A percentile compares a stretch with the other conserved stretches of the same genome.
Evolutionary conservation across 805 yeast genomes (phyloP).

Genomic region (Candida rishiriensis): DNA sequence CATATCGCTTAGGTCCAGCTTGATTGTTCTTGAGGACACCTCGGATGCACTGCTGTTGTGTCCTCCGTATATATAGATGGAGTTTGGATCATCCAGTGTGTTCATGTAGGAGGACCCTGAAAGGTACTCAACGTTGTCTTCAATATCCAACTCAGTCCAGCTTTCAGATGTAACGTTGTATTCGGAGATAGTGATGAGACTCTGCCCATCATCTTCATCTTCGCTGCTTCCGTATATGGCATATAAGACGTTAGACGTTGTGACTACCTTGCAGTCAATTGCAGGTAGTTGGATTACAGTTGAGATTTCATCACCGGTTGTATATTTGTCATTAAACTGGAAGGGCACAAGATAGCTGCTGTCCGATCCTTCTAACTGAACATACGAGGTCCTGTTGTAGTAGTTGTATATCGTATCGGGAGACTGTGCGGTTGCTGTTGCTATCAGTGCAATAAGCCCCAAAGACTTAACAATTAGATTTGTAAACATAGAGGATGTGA

Average conservation of each 20-base stretch:
- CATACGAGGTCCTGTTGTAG: slow-evolving; percentile 26
- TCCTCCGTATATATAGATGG: slow-evolving; percentile 57
- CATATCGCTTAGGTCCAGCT: slow-evolving; percentile 34
- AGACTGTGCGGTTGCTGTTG: slow-evolving; percentile 1
- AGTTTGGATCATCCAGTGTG: slow-evolving; percentile 32
- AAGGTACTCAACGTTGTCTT: slow-evolving; percentile 14
- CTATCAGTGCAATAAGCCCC: no score
- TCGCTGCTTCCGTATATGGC: slow-evolving; percentile 21
- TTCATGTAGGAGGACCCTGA: slow-evolving; percentile 39
- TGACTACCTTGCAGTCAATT: slow-evolving; percentile 16
- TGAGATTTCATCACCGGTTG: slow-evolving; percentile 15
- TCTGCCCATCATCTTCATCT: background rate
- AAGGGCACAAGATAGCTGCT: slow-evolving; percentile 19
- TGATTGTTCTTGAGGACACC: slow-evolving; percentile 39
- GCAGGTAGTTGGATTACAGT: slow-evolving; percentile 19
- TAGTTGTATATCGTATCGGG: slow-evolving; percentile 30
- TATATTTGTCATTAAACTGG: slow-evolving; percentile 22
- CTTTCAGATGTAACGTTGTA: slow-evolving; percentile 11
- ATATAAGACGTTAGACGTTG: slow-evolving; percentile 15
- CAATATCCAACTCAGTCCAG: slow-evolving; percentile 23
- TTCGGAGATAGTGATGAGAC: slow-evolving; percentile 6
- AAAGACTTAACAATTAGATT: no score
- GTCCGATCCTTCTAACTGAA: slow-evolving; percentile 16
- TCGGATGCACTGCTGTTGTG: slow-evolving; percentile 16
- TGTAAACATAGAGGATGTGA: no score